These are phyloP conservation scores for Trichoderma hamatum DNA, from an alignment of 2,329 filamentous ascomycete species.

Conservation along the genomic window DNA sequence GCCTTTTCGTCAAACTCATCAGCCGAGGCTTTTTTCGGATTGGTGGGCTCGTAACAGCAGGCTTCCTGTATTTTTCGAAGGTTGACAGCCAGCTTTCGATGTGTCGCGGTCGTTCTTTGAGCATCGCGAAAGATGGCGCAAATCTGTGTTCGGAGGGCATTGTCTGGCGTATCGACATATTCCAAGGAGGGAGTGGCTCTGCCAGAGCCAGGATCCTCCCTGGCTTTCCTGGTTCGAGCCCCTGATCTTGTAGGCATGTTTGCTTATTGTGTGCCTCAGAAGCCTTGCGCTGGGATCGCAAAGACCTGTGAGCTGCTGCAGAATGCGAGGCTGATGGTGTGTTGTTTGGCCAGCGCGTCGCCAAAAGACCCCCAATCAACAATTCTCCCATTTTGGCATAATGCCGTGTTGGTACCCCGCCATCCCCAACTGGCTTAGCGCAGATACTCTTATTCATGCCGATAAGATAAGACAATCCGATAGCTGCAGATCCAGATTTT, in stretches of 20 bases:
- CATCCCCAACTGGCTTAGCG: constrained; percentile 15
- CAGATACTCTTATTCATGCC: background rate
- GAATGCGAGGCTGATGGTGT: constrained; percentile 12
- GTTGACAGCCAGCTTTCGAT: constrained; percentile 85
- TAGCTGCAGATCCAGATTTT: constrained; percentile 21
- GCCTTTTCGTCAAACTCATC: constrained; percentile 80
- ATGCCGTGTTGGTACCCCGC: constrained; percentile 24
- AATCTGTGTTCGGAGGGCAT: constrained; percentile 72
- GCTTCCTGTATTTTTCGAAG: constrained; percentile 89
- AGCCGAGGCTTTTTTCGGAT: constrained; percentile 53
- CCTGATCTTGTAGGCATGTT: constrained; percentile 56
- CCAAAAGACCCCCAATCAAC: constrained; percentile 19
- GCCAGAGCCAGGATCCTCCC: constrained; percentile 46
- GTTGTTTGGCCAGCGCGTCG: constrained; percentile 28
- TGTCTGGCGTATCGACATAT: constrained; percentile 72
- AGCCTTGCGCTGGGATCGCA: background rate
- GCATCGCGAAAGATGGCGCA: constrained; percentile 76
- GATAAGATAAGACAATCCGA: constrained; percentile 21
- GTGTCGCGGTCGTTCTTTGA: constrained; percentile 85
- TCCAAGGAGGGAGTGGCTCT: constrained; percentile 66
- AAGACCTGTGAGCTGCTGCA: background rate
- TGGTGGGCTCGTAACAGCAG: constrained; percentile 68
- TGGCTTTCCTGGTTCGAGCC: constrained; percentile 44
- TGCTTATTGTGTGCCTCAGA: background rate
- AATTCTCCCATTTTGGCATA: constrained; percentile 28